These are phyloP conservation scores for Ogataea neopini DNA, from an alignment of 805 yeast species.

Conservation along the genomic window DNA sequence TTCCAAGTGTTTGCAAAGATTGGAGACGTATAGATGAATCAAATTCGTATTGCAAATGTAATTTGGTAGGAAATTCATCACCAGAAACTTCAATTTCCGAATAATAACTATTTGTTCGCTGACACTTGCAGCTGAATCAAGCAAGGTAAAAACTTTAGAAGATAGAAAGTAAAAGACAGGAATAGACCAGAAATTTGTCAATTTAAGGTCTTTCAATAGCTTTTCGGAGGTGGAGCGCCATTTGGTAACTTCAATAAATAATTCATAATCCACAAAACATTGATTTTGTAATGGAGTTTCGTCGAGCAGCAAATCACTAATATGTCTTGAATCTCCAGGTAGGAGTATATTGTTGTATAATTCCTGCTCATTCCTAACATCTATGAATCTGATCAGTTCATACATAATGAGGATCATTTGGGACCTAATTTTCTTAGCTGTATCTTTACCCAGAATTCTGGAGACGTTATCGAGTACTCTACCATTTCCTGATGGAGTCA, in stretches of 20 bases:
- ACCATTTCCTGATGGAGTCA: conserved; percentile 27
- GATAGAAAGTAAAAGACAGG: conserved; percentile 39
- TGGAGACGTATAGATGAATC: conserved; percentile 21
- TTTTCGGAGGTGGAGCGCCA: conserved; percentile 13
- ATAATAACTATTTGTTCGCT: conserved; percentile 31
- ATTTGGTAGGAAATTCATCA: conserved; percentile 28
- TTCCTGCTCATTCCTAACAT: conserved; percentile 36
- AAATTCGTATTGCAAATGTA: conserved; percentile 22
- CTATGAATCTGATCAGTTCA: conserved; percentile 42
- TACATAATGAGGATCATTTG: conserved; percentile 37
- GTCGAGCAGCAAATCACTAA: background rate
- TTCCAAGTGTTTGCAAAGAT: conserved; percentile 28
- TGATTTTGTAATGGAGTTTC: conserved; percentile 4
- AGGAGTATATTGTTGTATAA: conserved; percentile 10
- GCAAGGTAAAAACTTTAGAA: conserved; percentile 33
- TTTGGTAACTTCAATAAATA: conserved; percentile 13
- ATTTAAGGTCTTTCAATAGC: conserved; percentile 8
- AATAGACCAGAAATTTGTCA: conserved; percentile 37
- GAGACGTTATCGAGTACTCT: conserved; percentile 26
- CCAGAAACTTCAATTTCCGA: conserved; percentile 41
- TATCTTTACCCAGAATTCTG: conserved; percentile 12
- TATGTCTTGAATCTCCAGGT: background rate
- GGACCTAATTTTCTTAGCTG: conserved; percentile 15
- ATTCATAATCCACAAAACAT: conserved; percentile 20
- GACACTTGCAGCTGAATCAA: conserved; percentile 25